phyloP scores from a whole-genome alignment of 192 early-diverging fungal species.

The Coemansia sp. region DNA sequence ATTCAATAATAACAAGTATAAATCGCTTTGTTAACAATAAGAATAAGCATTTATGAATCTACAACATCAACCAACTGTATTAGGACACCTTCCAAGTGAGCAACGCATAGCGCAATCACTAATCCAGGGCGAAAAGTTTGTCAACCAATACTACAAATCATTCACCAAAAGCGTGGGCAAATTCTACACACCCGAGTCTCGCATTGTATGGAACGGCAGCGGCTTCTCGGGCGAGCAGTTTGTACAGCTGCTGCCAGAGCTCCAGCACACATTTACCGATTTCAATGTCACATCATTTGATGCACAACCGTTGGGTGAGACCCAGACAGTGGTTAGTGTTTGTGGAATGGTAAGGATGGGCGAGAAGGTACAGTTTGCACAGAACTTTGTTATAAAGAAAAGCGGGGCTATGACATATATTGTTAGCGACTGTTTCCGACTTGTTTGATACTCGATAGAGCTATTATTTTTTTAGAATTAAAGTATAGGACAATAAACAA shows the following conservation, averaged over 20 bases:
- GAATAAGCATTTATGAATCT: too few relatives aligned
- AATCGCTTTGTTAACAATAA: too few relatives aligned
- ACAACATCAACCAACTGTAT: background rate
- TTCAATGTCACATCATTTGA: slow-evolving; percentile 31
- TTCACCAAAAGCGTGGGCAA: slow-evolving; percentile 10
- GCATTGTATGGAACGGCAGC: slow-evolving; percentile 43
- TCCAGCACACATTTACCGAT: slow-evolving; percentile 1
- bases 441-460: slow-evolving; percentile 19
- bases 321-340: slow-evolving; percentile 6
- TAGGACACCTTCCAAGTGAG: background rate
- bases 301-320: slow-evolving; percentile 18
- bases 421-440: slow-evolving; percentile 37
- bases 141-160: slow-evolving; percentile 29
- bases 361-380: slow-evolving; percentile 28
- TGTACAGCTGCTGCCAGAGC: slow-evolving; percentile 9
- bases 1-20: too few relatives aligned
- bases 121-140: slow-evolving; percentile 19
- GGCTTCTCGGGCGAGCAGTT: slow-evolving; percentile 25
- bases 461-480: background rate
- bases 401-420: slow-evolving; percentile 23
- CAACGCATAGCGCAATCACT: slow-evolving; percentile 1
- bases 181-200: slow-evolving; percentile 26
- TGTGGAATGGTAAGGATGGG: slow-evolving; percentile 14
- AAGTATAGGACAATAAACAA: too few relatives aligned
- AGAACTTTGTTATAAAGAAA: slow-evolving; percentile 27